phyloP scores from a whole-genome alignment of 805 yeast species.

The Barnettozyma botsteinii region DNA sequence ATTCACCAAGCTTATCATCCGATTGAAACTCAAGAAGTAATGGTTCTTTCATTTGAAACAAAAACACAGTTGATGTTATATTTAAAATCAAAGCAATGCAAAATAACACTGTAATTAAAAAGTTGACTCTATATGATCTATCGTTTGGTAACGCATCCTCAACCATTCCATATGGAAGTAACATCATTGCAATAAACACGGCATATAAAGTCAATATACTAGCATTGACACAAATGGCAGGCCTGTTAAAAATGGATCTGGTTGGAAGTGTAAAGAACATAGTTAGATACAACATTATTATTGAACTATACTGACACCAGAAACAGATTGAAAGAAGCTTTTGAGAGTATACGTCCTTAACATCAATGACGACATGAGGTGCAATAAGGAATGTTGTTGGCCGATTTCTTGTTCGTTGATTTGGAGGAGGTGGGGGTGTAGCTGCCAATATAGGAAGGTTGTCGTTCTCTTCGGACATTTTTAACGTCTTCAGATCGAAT shows the following conservation, averaged over 20 bases:
- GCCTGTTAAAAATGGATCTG: constrained; percentile 17
- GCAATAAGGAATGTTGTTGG: constrained; percentile 1
- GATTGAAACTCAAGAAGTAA: not conserved
- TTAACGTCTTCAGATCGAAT: no score
- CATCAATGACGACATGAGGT: constrained; percentile 6
- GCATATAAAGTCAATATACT: constrained; percentile 6
- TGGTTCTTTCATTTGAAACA: not conserved
- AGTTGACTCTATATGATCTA: not conserved
- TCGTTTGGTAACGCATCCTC: not conserved
- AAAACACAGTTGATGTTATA: not conserved
- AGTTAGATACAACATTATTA: constrained; percentile 13
- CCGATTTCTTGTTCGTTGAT: not conserved
- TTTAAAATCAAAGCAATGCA: not conserved
- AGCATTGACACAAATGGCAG: constrained; percentile 11
- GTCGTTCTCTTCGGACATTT: no score
- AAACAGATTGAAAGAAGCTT: not conserved
- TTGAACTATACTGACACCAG: not conserved
- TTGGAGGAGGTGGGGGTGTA: no score
- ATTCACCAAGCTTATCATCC: no score
- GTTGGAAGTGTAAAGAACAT: constrained; percentile 14
- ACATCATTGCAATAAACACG: not conserved
- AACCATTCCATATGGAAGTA: not conserved
- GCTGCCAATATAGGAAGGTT: no score
- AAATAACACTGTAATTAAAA: not conserved
- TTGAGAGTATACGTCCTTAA: constrained; percentile 1